phyloP scores from a whole-genome alignment of 768 basidiomycete species.

The Austroboletus eburneus region DNA sequence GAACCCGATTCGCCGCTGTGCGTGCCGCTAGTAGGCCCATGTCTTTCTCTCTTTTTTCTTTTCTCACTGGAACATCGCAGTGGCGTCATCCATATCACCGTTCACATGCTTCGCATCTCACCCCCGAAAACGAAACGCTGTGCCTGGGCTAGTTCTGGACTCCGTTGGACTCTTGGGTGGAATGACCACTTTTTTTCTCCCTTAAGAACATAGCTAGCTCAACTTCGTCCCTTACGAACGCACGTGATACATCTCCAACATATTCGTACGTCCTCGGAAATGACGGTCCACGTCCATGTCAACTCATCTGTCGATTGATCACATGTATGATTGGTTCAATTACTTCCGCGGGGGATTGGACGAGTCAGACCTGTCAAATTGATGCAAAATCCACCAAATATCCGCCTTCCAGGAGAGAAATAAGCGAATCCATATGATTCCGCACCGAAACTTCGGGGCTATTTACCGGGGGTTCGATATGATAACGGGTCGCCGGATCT shows the following conservation, averaged over 20 bases:
- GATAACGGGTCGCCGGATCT: constrained; percentile 15
- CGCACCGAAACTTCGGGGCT: background rate
- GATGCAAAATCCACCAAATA: constrained; percentile 9
- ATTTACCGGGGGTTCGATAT: background rate
- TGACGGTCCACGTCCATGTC: background rate
- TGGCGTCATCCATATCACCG: constrained; percentile 2
- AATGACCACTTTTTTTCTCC: too few species aligned
- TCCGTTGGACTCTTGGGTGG: background rate
- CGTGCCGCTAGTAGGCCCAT: background rate
- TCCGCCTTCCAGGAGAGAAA: constrained; percentile 3
- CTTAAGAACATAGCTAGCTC: too few species aligned
- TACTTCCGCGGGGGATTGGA: constrained; percentile 7
- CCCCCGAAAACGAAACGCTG: constrained; percentile 5
- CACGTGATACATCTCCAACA: too few species aligned
- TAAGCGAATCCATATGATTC: constrained; percentile 6
- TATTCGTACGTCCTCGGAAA: constrained; percentile 19
- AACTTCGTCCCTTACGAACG: too few species aligned
- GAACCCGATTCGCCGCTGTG: background rate
- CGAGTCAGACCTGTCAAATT: background rate
- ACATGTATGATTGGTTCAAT: constrained; percentile 1
- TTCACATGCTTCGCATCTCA: constrained; percentile 7
- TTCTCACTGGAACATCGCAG: background rate
- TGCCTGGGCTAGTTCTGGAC: background rate
- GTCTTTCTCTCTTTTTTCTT: constrained; percentile 11
- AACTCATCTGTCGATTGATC: background rate